phyloP scores from a whole-genome alignment of 2,329 filamentous ascomycete genomes.

The Penicillium sp. region DNA sequence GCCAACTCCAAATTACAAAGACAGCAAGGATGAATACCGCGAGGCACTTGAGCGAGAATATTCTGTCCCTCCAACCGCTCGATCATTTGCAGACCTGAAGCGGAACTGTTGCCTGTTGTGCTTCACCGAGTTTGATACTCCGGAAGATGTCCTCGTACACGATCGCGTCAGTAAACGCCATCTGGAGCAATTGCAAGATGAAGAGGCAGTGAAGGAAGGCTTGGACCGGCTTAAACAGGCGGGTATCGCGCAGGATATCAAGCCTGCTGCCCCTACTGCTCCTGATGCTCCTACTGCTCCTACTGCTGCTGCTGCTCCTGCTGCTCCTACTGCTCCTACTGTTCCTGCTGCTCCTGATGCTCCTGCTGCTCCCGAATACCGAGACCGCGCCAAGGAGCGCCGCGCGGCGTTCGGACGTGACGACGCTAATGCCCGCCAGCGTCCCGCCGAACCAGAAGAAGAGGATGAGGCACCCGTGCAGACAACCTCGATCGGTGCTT shows the following conservation, averaged over 20 bases:
- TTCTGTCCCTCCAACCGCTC: neutral
- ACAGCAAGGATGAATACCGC: neutral
- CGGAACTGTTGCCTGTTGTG: neutral
- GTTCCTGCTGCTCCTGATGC: no score
- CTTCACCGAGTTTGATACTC: neutral
- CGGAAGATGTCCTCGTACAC: neutral
- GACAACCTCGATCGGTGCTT: constrained; percentile 41
- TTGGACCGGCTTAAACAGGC: neutral
- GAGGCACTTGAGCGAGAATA: neutral
- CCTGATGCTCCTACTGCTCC: constrained; percentile 2
- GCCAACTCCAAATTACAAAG: neutral
- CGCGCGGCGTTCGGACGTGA: constrained; percentile 37
- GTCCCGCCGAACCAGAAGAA: constrained; percentile 23
- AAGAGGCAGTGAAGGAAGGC: neutral
- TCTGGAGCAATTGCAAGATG: neutral
- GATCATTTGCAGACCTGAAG: neutral
- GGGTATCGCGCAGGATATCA: neutral
- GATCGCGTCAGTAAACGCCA: neutral
- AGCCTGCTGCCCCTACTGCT: neutral
- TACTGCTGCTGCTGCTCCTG: neutral
- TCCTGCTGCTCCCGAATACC: constrained; percentile 41
- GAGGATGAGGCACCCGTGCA: constrained; percentile 25
- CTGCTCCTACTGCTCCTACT: no score
- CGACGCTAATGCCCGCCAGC: constrained; percentile 18
- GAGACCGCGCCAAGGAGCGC: constrained; percentile 41